Conservation (phyloP, 139 green algal species). For the Tetradesmus lagerheimii region DNA sequence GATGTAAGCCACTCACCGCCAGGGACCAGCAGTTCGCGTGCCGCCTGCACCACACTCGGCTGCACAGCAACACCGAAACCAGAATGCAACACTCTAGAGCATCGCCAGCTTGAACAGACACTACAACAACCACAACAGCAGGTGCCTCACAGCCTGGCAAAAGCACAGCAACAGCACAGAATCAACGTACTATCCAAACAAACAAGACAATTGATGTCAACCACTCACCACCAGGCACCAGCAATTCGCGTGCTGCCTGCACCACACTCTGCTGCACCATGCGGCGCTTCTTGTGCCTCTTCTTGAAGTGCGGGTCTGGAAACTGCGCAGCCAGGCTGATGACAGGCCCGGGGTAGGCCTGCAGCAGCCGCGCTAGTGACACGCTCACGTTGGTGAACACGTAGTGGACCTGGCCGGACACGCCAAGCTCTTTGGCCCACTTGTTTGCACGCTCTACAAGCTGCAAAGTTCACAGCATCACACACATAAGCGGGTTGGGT, state of each 20-base stretch:
- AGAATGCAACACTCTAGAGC: no score
- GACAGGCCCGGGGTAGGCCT: conserved; percentile 77
- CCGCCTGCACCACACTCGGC: conserved; percentile 60
- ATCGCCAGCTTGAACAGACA: no score
- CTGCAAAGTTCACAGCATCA: conserved; percentile 55
- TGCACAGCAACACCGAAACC: conserved; percentile 73
- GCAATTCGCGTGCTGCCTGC: conserved; percentile 38
- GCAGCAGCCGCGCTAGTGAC: conserved; percentile 70
- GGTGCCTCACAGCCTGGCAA: not conserved
- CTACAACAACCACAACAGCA: not conserved
- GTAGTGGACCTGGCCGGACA: conserved; percentile 72
- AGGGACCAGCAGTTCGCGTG: conserved; percentile 48
- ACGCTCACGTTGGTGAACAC: conserved; percentile 87
- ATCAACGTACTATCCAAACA: no score
- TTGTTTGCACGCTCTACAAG: conserved; percentile 82
- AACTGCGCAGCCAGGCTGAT: conserved; percentile 79
- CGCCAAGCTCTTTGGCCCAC: conserved; percentile 71
- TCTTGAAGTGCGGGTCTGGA: conserved; percentile 95
- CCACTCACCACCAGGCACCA: conserved; percentile 50
- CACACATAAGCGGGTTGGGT: no score
- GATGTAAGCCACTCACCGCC: conserved; percentile 27
- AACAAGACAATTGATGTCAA: not conserved
- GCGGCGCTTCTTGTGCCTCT: conserved; percentile 85
- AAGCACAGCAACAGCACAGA: no score
- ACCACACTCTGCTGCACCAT: conserved; percentile 84